Conservation (phyloP, 1,139 yeast species). For the Kodamaea suecica region DNA sequence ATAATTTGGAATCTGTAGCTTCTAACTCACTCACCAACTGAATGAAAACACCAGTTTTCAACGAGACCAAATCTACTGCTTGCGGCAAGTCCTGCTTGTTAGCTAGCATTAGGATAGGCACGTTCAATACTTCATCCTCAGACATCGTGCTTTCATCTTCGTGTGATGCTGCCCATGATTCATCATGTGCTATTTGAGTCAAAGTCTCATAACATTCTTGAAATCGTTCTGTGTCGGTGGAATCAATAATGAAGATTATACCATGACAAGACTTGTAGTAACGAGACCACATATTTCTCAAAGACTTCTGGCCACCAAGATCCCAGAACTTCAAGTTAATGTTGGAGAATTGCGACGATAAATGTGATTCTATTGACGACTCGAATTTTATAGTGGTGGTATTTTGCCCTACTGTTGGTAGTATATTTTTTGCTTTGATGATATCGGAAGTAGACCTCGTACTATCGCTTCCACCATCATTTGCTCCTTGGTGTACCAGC, state of each 20-base stretch:
- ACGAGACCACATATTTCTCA: conserved; percentile 82
- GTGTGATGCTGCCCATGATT: conserved; percentile 28
- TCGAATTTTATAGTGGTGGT: conserved; percentile 44
- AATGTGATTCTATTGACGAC: conserved; percentile 23
- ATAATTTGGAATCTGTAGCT: conserved; percentile 85
- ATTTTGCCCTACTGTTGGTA: conserved; percentile 51
- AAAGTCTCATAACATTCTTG: conserved; percentile 77
- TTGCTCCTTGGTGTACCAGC: not conserved
- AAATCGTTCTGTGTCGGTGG: conserved; percentile 78
- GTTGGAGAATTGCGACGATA: conserved; percentile 41
- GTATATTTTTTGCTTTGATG: conserved; percentile 52
- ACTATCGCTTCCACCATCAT: no score
- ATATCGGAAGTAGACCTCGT: conserved; percentile 22
- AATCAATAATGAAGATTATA: conserved; percentile 86
- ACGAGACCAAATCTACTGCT: conserved; percentile 72
- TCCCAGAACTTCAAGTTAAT: conserved; percentile 85
- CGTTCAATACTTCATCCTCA: conserved; percentile 49
- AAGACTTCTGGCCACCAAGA: conserved; percentile 86
- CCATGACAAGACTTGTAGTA: conserved; percentile 88
- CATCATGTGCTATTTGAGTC: conserved; percentile 41
- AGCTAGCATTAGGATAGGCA: conserved; percentile 91
- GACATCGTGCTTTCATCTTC: conserved; percentile 8
- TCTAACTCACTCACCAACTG: conserved; percentile 75
- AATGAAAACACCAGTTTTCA: conserved; percentile 76
- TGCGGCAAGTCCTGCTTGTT: conserved; percentile 87